Evolutionary conservation across 2,329 filamentous ascomycete genomes (phyloP), one percentile per base, ranked within the genome.

Genomic region (Aureobasidium vineae): DNA sequence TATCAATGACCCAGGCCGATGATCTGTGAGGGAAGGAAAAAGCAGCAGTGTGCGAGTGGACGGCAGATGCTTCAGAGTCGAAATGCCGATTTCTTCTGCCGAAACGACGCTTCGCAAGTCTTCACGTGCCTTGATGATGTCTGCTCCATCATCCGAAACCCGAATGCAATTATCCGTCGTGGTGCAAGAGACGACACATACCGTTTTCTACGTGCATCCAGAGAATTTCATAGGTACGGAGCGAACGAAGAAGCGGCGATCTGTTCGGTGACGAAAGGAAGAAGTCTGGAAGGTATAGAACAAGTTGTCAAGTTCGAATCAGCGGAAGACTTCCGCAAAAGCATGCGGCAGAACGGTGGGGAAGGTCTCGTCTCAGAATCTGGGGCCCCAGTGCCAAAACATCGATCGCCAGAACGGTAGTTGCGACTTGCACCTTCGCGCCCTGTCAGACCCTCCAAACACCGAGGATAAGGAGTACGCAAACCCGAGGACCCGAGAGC

Each of bases 71-170:
- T 19, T 16, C 11, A 50, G 31, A 19, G 19, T 43, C 47, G 47
- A 64, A 45, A 13, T 64, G 61, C 61, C 61, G 61, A 54, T 54
- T 64, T 26, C n/a, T 38, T 23, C 61, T 53, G 38, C 61, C 61
- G 61, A 64, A 52, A 63, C 15, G 31, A 49, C 36, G 49, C 49
- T 26, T 63, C 13, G 59, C 26, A 52, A 21, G 45, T 52, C 31
- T 21, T 63, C 57, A 49, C 53, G 36, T 59, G 54, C 54, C 23
- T 10, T 33, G 54, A 59, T 63, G 31, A 63, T 52, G 59, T 36
- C 36, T 49, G 43, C n/a, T 49, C n/a, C 8, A 47, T 61, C n/a
- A 61, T 61, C 28, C 54, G 40, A 19, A 49, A 26, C n/a, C n/a
- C 45, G 41, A 47, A 13, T 49, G 19, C 26, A 36, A 26, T 36